phyloP scores from a whole-genome alignment of 2,329 filamentous ascomycete genomes.

The Lecanicillium sp. region DNA sequence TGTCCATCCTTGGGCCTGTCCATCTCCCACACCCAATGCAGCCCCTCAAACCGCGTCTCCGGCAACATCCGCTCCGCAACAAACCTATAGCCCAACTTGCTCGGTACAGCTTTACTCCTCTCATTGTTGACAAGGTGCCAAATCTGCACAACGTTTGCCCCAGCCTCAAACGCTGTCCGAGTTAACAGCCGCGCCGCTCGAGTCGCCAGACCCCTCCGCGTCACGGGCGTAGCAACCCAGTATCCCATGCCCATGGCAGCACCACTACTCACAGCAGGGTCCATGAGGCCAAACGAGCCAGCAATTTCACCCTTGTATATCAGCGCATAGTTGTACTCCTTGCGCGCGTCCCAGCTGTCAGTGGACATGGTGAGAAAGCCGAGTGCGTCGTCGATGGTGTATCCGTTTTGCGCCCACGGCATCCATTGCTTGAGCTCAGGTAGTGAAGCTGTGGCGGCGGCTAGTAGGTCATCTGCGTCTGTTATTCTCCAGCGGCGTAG shows the following conservation, averaged over 20 bases:
- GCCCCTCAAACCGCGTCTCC: not conserved
- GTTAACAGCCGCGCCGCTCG: constrained; percentile 11
- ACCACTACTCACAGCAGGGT: not conserved
- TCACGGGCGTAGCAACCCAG: constrained; percentile 12
- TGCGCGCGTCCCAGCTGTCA: constrained; percentile 8
- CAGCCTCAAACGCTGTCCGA: constrained; percentile 9
- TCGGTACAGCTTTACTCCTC: constrained; percentile 9
- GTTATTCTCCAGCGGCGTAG: constrained; percentile 11
- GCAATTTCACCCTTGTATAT: constrained; percentile 3
- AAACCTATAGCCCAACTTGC: constrained; percentile 8
- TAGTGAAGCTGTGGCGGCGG: constrained; percentile 9
- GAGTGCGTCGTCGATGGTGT: constrained; percentile 8
- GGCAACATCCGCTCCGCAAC: not conserved
- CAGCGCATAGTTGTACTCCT: constrained; percentile 11
- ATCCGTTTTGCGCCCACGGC: constrained; percentile 12
- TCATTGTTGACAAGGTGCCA: constrained; percentile 10
- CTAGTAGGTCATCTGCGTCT: constrained; percentile 7
- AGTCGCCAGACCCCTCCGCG: constrained; percentile 12
- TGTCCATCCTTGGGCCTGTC: not conserved
- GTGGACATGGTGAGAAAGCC: constrained; percentile 5
- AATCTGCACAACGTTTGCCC: constrained; percentile 11
- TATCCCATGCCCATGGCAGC: constrained; percentile 11
- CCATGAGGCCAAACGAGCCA: constrained; percentile 12
- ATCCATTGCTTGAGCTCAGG: constrained; percentile 12
- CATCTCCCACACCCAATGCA: not conserved